Evolutionary conservation across 805 yeast species (phyloP).

Genomic region (Komagataella mondaviorum): DNA sequence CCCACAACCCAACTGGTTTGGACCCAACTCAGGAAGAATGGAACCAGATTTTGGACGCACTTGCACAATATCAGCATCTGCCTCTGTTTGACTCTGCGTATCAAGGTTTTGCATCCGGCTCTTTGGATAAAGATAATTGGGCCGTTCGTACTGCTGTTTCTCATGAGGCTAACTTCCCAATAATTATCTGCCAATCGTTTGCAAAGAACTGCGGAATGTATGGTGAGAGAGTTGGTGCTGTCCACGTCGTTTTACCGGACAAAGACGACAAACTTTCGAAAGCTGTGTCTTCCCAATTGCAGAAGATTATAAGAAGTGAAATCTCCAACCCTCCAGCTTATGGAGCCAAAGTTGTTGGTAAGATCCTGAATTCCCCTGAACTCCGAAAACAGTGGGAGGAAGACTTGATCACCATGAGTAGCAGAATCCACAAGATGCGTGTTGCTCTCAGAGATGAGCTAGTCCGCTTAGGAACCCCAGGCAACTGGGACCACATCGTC

Average conservation of each 20-base stretch:
- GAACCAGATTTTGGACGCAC: conserved; percentile 50
- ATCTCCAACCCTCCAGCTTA: conserved; percentile 91
- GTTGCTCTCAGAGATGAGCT: conserved; percentile 46
- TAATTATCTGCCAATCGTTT: conserved; percentile 83
- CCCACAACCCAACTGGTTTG: conserved; percentile 96
- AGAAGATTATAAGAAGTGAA: conserved; percentile 67
- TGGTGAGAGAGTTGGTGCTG: conserved; percentile 94
- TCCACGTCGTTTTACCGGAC: conserved; percentile 56
- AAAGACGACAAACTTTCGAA: conserved; percentile 25
- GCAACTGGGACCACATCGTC: conserved; percentile 84
- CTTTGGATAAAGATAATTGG: conserved; percentile 70
- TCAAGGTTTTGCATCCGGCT: conserved; percentile 94
- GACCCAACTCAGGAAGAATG: conserved; percentile 84
- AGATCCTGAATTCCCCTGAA: conserved; percentile 52
- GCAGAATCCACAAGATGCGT: conserved; percentile 76
- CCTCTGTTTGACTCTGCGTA: conserved; percentile 90
- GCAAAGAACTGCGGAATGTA: conserved; percentile 96
- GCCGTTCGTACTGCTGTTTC: conserved; percentile 59
- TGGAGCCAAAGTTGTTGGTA: conserved; percentile 84
- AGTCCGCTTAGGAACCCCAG: conserved; percentile 61
- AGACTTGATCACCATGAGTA: conserved; percentile 79
- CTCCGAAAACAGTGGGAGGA: conserved; percentile 69
- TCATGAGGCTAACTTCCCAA: conserved; percentile 28
- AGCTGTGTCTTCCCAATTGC: conserved; percentile 66
- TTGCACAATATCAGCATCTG: conserved; percentile 51